Percentiles rank a stretch among this genome's conserved stretches.
Conservation (phyloP, 768 basidiomycete genomes). For the Megacollybia marginata region DNA sequence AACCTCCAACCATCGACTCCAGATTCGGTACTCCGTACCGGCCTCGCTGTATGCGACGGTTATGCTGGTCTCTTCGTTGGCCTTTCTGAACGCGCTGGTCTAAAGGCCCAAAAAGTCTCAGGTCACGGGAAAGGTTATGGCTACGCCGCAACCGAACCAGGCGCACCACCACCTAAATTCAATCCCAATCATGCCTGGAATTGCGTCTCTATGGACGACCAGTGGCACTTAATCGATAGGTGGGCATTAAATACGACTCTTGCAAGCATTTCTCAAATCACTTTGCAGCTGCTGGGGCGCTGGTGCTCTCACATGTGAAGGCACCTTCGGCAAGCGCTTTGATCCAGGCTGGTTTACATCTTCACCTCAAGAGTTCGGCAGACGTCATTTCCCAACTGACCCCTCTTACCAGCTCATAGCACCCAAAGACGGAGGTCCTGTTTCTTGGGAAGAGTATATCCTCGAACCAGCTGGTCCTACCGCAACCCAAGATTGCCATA, state of each 20-base stretch:
- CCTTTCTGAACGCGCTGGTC: slow-evolving; percentile 30
- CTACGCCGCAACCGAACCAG: slow-evolving; percentile 23
- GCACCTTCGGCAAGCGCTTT: slow-evolving; percentile 26
- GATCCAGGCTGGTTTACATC: slow-evolving; percentile 35
- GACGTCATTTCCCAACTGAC: slow-evolving; percentile 37
- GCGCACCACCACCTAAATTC: slow-evolving; percentile 27
- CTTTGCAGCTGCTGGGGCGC: slow-evolving; percentile 36
- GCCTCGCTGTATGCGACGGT: slow-evolving; percentile 43
- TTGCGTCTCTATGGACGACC: slow-evolving; percentile 32
- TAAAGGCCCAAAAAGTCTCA: slow-evolving; percentile 31
- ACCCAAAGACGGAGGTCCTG: slow-evolving; percentile 28
- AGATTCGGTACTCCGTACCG: slow-evolving; percentile 30
- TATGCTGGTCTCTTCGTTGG: slow-evolving; percentile 36
- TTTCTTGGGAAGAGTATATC: slow-evolving; percentile 41
- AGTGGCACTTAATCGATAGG: slow-evolving; percentile 37
- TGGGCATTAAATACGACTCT: neutral
- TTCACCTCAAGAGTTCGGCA: slow-evolving; percentile 33
- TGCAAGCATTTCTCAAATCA: neutral
- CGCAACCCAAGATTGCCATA: slow-evolving; percentile 27
- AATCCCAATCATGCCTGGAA: slow-evolving; percentile 43
- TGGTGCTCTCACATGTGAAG: slow-evolving; percentile 27
- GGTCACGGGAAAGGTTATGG: slow-evolving; percentile 44
- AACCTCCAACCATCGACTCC: slow-evolving; percentile 28
- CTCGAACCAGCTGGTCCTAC: slow-evolving; percentile 29
- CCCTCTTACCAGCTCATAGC: slow-evolving; percentile 32